Conservation (phyloP, 176 grass and related monocot species). For the Rhynchospora pubera region DNA sequence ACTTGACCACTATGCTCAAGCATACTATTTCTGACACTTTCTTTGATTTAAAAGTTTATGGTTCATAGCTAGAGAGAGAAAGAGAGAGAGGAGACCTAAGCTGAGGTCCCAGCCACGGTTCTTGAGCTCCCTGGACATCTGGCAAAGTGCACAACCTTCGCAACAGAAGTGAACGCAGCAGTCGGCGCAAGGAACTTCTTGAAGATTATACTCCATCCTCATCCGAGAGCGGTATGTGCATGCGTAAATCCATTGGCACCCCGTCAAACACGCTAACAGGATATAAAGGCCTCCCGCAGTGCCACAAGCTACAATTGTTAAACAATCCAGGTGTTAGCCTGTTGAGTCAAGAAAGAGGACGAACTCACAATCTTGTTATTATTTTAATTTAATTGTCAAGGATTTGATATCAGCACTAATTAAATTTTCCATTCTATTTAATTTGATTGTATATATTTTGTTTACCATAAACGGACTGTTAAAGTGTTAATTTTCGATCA, state of each 20-base stretch:
- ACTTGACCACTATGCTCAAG: background rate
- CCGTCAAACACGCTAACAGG: background rate
- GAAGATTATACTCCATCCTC: slow-evolving; percentile 30
- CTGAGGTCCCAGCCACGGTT: slow-evolving; percentile 46
- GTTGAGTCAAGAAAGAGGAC: background rate
- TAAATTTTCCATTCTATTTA: background rate
- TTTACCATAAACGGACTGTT: background rate
- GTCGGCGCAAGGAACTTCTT: slow-evolving; percentile 41
- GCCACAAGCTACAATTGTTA: slow-evolving; percentile 34
- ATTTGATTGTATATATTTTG: background rate
- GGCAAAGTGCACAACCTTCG: slow-evolving; percentile 42
- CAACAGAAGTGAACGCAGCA: slow-evolving; percentile 69
- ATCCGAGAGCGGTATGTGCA: slow-evolving; percentile 50
- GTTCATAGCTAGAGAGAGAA: background rate
- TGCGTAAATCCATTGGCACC: slow-evolving; percentile 42
- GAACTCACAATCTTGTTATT: background rate
- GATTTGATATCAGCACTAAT: background rate
- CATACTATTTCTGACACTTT: background rate
- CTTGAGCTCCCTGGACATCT: slow-evolving; percentile 61
- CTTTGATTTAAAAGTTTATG: background rate
- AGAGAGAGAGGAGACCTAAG: slow-evolving; percentile 24
- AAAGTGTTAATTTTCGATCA: background rate
- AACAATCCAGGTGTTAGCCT: background rate
- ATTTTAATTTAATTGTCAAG: background rate
- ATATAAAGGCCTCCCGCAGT: slow-evolving; percentile 36